Conservation (phyloP, 306 rosid species). For the Acmispon strigosus region DNA sequence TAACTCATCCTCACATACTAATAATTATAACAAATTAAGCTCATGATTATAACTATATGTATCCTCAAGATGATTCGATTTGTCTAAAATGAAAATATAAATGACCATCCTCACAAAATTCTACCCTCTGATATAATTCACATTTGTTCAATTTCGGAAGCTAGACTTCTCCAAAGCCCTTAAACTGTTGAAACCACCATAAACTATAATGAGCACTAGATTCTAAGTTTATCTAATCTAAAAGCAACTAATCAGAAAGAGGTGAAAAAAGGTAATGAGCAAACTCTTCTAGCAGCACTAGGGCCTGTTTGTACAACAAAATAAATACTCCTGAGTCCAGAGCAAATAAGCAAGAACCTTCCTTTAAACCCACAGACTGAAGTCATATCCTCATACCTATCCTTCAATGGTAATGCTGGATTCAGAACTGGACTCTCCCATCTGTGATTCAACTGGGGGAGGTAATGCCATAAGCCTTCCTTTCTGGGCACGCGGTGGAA, state of each 20-base stretch:
- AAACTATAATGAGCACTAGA: constrained; percentile 23
- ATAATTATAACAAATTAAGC: neutral
- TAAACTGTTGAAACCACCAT: constrained; percentile 22
- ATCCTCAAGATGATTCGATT: constrained; percentile 1
- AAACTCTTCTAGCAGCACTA: constrained; percentile 31
- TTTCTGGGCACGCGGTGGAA: constrained; percentile 86
- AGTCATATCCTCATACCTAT: constrained; percentile 13
- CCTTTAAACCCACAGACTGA: constrained; percentile 21
- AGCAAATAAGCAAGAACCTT: constrained; percentile 19
- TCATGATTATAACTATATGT: neutral
- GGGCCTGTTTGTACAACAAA: constrained; percentile 47
- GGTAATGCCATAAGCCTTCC: constrained; percentile 57
- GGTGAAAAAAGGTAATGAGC: constrained; percentile 19
- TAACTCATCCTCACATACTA: neutral
- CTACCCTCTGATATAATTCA: constrained; percentile 36
- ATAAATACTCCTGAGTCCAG: constrained; percentile 24
- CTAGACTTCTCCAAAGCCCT: constrained; percentile 16
- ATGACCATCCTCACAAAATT: constrained; percentile 38
- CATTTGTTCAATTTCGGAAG: constrained; percentile 25
- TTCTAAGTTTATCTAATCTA: constrained; percentile 25
- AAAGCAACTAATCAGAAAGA: neutral
- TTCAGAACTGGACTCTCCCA: constrained; percentile 48
- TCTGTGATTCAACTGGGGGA: constrained; percentile 39
- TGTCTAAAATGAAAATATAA: constrained; percentile 25
- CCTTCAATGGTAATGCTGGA: constrained; percentile 39